phyloP scores from a whole-genome alignment of 306 rosid species.

The Cucumis hystrix region DNA sequence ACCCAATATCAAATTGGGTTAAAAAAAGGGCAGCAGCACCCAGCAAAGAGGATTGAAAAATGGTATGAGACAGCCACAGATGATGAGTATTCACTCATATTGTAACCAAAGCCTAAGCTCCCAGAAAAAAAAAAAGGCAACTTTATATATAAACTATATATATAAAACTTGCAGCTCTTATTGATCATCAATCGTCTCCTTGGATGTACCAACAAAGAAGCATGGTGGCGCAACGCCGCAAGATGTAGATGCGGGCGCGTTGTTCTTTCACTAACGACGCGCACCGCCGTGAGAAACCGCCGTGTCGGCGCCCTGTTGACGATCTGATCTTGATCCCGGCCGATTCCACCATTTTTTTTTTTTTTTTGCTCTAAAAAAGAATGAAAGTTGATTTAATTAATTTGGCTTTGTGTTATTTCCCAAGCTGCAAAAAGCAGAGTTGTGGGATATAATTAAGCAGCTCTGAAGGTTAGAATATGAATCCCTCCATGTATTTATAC shows the following conservation, averaged over 20 bases:
- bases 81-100: not conserved
- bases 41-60: not conserved
- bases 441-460: too few relatives aligned
- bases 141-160: too few relatives aligned
- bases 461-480: too few relatives aligned
- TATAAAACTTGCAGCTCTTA: too few relatives aligned
- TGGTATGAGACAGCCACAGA: not conserved
- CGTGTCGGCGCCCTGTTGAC: constrained; percentile 25
- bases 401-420: too few relatives aligned
- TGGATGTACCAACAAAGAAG: constrained; percentile 91
- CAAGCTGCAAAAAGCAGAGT: too few relatives aligned
- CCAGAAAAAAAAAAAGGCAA: too few relatives aligned
- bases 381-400: too few relatives aligned
- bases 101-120: not conserved
- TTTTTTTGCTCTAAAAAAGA: too few relatives aligned
- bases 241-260: constrained; percentile 77
- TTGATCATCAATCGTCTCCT: constrained; percentile 38
- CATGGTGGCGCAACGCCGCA: constrained; percentile 92
- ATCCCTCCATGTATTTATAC: too few relatives aligned
- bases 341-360: not conserved
- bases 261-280: constrained; percentile 72
- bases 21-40: not conserved
- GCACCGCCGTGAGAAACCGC: constrained; percentile 44
- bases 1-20: not conserved
- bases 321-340: not conserved